Percentiles rank a stretch among this genome's conserved stretches.
Evolutionary conservation across 495 filamentous ascomycete genomes (phyloP).

Genomic region (Lasiosphaeria hispida): DNA sequence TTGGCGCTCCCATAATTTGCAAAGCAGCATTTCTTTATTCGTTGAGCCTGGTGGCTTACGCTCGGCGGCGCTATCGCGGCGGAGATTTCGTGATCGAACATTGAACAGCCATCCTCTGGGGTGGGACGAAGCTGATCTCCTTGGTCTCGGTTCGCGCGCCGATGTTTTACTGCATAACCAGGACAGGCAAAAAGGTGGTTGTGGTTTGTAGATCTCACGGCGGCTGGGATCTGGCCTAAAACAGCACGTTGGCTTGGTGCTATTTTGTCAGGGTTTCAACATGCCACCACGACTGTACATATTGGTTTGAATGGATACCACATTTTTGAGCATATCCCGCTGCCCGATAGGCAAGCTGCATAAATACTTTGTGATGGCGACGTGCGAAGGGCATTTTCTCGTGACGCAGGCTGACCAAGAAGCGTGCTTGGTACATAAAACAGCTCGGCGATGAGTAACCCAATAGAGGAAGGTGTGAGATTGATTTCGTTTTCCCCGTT

Average conservation of each 20-base stretch:
- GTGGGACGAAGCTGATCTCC: too few species aligned
- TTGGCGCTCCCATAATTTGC: constrained; percentile 7
- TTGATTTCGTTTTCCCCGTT: too few species aligned
- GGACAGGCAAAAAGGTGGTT: constrained; percentile 7
- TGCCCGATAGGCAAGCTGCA: neutral
- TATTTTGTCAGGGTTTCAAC: constrained; percentile 3
- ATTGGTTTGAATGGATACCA: constrained; percentile 13
- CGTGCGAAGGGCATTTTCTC: neutral
- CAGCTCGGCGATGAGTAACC: too few species aligned
- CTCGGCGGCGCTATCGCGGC: too few species aligned
- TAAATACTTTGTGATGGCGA: neutral
- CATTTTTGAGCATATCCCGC: neutral
- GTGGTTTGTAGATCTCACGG: neutral
- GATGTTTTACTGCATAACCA: constrained; percentile 3
- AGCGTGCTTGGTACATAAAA: too few species aligned
- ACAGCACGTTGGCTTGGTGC: neutral
- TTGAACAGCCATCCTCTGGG: too few species aligned
- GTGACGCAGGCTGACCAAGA: too few species aligned
- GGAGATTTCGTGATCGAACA: too few species aligned
- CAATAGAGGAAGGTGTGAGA: too few species aligned
- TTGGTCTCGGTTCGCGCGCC: neutral
- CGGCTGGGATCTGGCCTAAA: constrained; percentile 8
- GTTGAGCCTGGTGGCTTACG: neutral
- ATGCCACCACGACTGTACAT: neutral
- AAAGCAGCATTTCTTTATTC: neutral